A percentile compares a stretch with the other conserved stretches of the same genome.
These are phyloP conservation scores for Kandelia obovata DNA, from an alignment of 345 rosid species.

Conservation along the genomic window DNA sequence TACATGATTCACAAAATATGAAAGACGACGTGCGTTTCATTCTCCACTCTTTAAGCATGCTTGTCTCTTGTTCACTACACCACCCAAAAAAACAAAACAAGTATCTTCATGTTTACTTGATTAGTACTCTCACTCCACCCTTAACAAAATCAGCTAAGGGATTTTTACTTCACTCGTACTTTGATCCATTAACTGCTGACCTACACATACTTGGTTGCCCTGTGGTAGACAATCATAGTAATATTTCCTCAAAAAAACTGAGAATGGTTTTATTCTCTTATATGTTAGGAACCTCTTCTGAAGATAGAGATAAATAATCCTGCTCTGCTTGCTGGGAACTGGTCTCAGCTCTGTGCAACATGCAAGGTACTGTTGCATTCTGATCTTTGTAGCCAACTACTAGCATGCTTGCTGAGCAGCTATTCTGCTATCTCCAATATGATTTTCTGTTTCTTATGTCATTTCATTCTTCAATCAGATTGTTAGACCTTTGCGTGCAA, in stretches of 20 bases:
- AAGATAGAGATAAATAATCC: slow-evolving; percentile 90
- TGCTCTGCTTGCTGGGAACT: slow-evolving; percentile 92
- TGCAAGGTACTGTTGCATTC: slow-evolving; percentile 66
- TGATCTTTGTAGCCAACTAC: slow-evolving; percentile 7
- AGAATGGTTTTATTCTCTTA: not conserved
- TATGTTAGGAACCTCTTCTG: slow-evolving; percentile 74
- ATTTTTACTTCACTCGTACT: too few relatives aligned
- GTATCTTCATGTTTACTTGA: too few relatives aligned
- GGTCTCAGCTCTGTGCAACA: slow-evolving; percentile 98
- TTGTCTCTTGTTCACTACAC: too few relatives aligned
- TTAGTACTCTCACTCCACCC: too few relatives aligned
- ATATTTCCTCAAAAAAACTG: not conserved
- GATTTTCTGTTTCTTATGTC: not conserved
- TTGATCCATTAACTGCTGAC: not conserved
- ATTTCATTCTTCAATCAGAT: slow-evolving; percentile 45
- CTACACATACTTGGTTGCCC: not conserved
- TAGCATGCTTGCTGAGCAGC: not conserved
- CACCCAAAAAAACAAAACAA: too few relatives aligned
- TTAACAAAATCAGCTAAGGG: too few relatives aligned
- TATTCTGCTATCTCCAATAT: slow-evolving; percentile 8
- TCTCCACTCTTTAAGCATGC: slow-evolving; percentile 8
- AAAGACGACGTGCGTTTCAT: slow-evolving; percentile 78
- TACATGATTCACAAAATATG: slow-evolving; percentile 71
- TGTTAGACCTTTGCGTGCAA: slow-evolving; percentile 95
- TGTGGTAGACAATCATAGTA: not conserved